phyloP scores from a whole-genome alignment of 805 yeast species.

The Metschnikowia borealis region DNA sequence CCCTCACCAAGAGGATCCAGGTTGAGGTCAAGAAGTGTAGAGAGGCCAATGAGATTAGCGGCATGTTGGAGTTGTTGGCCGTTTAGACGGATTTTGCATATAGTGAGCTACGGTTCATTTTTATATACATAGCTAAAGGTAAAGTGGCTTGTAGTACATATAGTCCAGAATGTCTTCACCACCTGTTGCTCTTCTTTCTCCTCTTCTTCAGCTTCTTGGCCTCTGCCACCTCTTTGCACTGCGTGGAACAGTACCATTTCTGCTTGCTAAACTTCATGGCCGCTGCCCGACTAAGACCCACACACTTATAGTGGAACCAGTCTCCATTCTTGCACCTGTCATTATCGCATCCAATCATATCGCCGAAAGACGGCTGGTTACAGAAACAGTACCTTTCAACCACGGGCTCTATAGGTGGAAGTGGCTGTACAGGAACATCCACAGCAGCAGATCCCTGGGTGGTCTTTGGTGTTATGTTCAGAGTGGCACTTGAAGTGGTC shows the following conservation, averaged over 20 bases:
- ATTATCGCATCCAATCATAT: conserved; percentile 29
- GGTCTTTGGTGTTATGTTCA: neutral
- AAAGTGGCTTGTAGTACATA: neutral
- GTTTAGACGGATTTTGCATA: conserved; percentile 24
- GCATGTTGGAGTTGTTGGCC: conserved; percentile 86
- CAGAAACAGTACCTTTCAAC: conserved; percentile 21
- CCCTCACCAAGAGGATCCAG: conserved; percentile 57
- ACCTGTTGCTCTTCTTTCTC: conserved; percentile 3
- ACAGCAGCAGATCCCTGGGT: neutral
- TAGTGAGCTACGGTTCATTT: conserved; percentile 1
- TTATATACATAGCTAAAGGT: conserved; percentile 1
- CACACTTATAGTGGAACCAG: conserved; percentile 46
- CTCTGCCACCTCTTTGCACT: conserved; percentile 22
- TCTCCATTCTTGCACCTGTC: conserved; percentile 41
- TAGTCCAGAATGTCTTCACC: neutral
- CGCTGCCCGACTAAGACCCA: conserved; percentile 37
- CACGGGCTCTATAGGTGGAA: conserved; percentile 7
- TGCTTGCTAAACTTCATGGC: conserved; percentile 31
- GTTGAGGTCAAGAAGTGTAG: conserved; percentile 72
- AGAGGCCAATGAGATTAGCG: conserved; percentile 86
- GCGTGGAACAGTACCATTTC: conserved; percentile 39
- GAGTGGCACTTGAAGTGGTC: neutral
- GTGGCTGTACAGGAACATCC: neutral
- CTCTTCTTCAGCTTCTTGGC: conserved; percentile 3
- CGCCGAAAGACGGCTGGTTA: conserved; percentile 26